These are phyloP conservation scores for Nitzschia putrida DNA, from an alignment of 108 stramenopile genomes.

Conservation along the genomic window DNA sequence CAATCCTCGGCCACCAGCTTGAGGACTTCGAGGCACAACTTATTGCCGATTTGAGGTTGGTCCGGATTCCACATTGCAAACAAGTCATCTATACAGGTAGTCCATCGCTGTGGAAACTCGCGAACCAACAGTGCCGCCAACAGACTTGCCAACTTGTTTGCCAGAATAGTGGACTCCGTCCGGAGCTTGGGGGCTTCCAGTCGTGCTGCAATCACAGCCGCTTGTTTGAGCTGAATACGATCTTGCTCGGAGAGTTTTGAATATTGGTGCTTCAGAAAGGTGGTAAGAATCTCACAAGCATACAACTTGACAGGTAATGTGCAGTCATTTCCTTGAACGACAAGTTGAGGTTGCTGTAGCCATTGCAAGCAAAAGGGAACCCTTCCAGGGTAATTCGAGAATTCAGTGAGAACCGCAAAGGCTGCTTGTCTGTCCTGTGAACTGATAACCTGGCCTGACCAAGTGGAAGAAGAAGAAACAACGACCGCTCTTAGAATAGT, in stretches of 20 bases:
- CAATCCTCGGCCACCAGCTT: conserved; percentile 85
- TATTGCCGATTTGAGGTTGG: conserved; percentile 55
- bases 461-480: conserved; percentile 62
- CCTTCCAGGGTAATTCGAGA: conserved; percentile 65
- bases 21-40: conserved; percentile 76
- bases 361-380: conserved; percentile 55
- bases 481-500: conserved; percentile 75
- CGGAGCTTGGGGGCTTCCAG: conserved; percentile 34
- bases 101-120: conserved; percentile 89
- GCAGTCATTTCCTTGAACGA: conserved; percentile 51
- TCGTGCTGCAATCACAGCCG: conserved; percentile 61
- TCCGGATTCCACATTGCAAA: conserved; percentile 65
- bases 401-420: conserved; percentile 68
- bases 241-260: conserved; percentile 59
- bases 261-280: conserved; percentile 63
- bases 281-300: conserved; percentile 63
- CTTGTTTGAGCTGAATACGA: conserved; percentile 56
- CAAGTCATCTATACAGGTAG: conserved; percentile 66
- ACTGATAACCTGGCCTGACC: conserved; percentile 41
- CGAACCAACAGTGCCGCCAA: conserved; percentile 69
- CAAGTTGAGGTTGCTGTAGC: conserved; percentile 36
- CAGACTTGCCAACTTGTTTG: conserved; percentile 71
- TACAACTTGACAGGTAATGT: conserved; percentile 77
- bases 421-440: conserved; percentile 62
- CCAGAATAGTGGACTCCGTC: conserved; percentile 49